These are phyloP conservation scores for Margaritispora aquatica DNA, from an alignment of 495 filamentous ascomycete genomes.

Conservation along the genomic window DNA sequence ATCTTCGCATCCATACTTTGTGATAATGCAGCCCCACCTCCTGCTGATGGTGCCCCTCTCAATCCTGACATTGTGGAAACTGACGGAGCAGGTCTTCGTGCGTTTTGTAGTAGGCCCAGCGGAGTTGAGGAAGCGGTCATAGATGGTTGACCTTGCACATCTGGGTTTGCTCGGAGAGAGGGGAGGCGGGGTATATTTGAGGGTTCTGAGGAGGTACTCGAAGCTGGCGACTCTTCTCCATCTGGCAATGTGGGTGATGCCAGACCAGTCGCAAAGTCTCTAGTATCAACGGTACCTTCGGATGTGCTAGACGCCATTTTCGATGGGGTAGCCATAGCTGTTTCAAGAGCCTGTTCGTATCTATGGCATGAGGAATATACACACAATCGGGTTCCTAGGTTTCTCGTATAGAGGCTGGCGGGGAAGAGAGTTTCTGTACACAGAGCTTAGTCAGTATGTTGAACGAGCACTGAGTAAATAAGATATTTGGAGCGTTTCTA, in stretches of 20 bases:
- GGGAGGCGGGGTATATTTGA: constrained; percentile 35
- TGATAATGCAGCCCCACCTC: constrained; percentile 50
- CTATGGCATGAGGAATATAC: constrained; percentile 10
- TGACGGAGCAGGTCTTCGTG: constrained; percentile 54
- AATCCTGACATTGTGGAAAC: constrained; percentile 47
- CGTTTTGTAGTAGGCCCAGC: constrained; percentile 74
- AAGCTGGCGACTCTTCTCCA: constrained; percentile 16
- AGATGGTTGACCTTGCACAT: constrained; percentile 39
- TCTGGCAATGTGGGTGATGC: constrained; percentile 10
- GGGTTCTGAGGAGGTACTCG: constrained; percentile 12
- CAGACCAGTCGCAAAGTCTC: constrained; percentile 12
- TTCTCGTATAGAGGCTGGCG: not conserved
- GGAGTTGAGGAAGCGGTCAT: constrained; percentile 76
- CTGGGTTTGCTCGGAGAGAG: constrained; percentile 49
- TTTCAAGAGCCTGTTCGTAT: constrained; percentile 7
- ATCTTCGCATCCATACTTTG: constrained; percentile 79
- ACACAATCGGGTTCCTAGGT: not conserved
- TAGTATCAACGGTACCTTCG: constrained; percentile 11
- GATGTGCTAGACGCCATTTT: constrained; percentile 4
- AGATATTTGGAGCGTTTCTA: too few species aligned
- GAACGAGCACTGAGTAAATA: too few species aligned
- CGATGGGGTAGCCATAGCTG: constrained; percentile 22
- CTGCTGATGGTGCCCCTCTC: constrained; percentile 18
- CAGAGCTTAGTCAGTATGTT: constrained; percentile 9
- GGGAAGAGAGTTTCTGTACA: not conserved